Evolutionary conservation across 2,329 filamentous ascomycete genomes (phyloP).

Genomic region (Whalleya microplaca): DNA sequence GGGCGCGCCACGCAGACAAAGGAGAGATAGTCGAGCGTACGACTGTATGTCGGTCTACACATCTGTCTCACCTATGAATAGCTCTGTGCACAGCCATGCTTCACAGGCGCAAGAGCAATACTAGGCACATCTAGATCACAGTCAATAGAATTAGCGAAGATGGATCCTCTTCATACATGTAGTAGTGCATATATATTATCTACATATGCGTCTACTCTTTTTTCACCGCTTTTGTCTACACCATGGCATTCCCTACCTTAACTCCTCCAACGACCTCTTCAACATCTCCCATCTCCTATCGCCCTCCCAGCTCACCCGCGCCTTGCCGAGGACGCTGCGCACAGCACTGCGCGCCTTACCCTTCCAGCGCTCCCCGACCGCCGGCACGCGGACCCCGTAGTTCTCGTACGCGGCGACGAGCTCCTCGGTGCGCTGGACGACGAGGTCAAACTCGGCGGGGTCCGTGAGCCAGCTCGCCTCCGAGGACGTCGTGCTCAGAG

Average conservation of each 20-base stretch:
- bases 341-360: slow-evolving; percentile 87
- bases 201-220: no score
- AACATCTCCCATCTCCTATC: slow-evolving; percentile 69
- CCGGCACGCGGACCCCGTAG: slow-evolving; percentile 66
- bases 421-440: slow-evolving; percentile 79
- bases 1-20: no score
- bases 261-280: slow-evolving; percentile 57
- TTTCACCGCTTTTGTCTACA: not conserved
- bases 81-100: no score
- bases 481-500: slow-evolving; percentile 5
- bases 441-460: slow-evolving; percentile 67
- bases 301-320: slow-evolving; percentile 81
- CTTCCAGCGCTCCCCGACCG: slow-evolving; percentile 81
- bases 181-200: no score
- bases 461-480: slow-evolving; percentile 57
- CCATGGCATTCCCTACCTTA: slow-evolving; percentile 43
- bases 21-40: no score
- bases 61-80: no score
- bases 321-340: slow-evolving; percentile 80
- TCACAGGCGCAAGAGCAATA: no score
- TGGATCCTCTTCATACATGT: no score
- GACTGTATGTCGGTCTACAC: no score
- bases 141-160: no score
- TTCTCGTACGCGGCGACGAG: slow-evolving; percentile 84
- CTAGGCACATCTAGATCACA: no score